Conservation (phyloP, 1,139 yeast species). For the Taiozyma sp. region DNA sequence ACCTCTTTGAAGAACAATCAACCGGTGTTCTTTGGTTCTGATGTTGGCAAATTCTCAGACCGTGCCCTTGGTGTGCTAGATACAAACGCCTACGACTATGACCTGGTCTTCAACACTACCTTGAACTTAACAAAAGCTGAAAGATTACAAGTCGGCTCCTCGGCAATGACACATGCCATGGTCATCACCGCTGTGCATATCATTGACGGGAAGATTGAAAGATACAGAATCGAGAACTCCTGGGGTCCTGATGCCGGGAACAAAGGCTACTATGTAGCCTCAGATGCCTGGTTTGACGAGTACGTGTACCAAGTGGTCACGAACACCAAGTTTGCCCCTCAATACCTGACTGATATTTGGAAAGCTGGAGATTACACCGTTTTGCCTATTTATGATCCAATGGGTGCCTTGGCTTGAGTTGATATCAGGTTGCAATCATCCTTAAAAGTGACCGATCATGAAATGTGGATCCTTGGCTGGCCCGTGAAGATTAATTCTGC, state of each 20-base stretch:
- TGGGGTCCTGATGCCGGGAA: slow-evolving; percentile 76
- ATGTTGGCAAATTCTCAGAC: slow-evolving; percentile 64
- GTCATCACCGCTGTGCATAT: slow-evolving; percentile 68
- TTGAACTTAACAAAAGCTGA: slow-evolving; percentile 53
- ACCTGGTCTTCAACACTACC: slow-evolving; percentile 51
- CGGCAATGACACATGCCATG: slow-evolving; percentile 88
- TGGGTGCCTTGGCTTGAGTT: slow-evolving; percentile 69
- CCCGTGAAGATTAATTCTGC: too few species aligned
- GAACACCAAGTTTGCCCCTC: slow-evolving; percentile 47
- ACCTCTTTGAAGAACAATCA: slow-evolving; percentile 62
- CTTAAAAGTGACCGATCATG: too few species aligned
- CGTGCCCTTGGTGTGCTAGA: slow-evolving; percentile 60
- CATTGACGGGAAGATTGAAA: slow-evolving; percentile 51
- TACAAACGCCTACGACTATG: slow-evolving; percentile 59
- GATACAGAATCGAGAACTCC: slow-evolving; percentile 82
- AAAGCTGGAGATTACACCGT: slow-evolving; percentile 39
- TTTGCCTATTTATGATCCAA: slow-evolving; percentile 78
- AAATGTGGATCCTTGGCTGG: too few species aligned
- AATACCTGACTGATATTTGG: slow-evolving; percentile 41
- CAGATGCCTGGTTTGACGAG: slow-evolving; percentile 76
- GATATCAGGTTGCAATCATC: neutral
- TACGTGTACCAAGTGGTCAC: slow-evolving; percentile 80
- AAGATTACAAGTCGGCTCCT: slow-evolving; percentile 48
- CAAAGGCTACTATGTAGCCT: slow-evolving; percentile 73
- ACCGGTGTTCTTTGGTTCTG: slow-evolving; percentile 62